Evolutionary conservation across 2,329 filamentous ascomycete species (phyloP), one percentile per base, ranked within the genome.

Genomic region (Fusarium heterosporum): DNA sequence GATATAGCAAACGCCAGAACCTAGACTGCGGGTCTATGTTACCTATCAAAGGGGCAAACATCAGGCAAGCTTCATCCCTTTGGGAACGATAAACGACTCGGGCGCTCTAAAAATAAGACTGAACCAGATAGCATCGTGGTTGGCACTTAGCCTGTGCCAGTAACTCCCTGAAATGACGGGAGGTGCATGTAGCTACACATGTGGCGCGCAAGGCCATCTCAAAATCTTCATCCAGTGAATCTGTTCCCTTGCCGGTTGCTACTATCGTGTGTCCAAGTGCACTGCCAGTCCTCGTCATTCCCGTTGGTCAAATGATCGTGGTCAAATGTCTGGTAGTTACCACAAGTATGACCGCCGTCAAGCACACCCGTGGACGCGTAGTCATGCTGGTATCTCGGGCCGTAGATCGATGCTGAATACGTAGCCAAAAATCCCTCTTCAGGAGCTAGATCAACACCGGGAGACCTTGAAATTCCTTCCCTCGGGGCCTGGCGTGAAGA

Each of bases 141-240:
- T 34, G 45, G 17, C 54, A 30, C n/a, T 26, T 32, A 55, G 19
- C 13, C 32, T 36, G 29, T 42, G 39, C 36, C 34, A 32, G 48
- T 29, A 19, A 38, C 2, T 28, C 10, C 22, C 8, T 17, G 25
- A 22, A 39, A 29, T n/a, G 14, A 47, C 26, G 34, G 22, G 19
- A 6, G 36, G 54, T 47, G 40, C 43, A 64, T 40, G 34, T 42
- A 30, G 64, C 12, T 47, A 46, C 25, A 10, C 45, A 64, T 38
- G 36, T 26, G 42, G 17, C 34, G 17, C 38, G 50, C 43, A 46
- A 12, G 22, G 25, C 26, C 46, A 22, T 30, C 13, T 25, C 39
- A 36, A 30, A 32, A 34, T 28, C 25, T 14, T 48, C 19, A 46
- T 34, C 25, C 26, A 13, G 53, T 26, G 34, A 53, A 25, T 28